Evolutionary conservation across 441 rosid genomes (phyloP), one percentile per base, ranked within the genome.

Genomic region (Brassica balearica): DNA sequence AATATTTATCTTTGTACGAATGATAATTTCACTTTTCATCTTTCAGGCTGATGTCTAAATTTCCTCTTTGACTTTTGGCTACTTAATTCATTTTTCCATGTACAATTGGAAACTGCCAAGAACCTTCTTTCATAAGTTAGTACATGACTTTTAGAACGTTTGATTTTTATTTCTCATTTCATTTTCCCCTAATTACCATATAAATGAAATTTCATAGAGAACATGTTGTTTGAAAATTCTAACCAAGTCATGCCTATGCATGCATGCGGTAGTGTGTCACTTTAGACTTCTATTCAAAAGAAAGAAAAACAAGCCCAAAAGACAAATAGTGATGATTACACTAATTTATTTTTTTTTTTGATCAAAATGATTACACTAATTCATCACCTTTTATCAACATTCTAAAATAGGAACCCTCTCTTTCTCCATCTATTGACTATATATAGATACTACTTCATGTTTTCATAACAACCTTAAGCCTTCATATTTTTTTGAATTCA

Each of bases 191-290:
- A 43, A 19, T 48, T 51, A 23, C 22, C 43, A 56, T 53, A 53
- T 17, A 6, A 17, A 53, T 61, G 51, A 62, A 73, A 36, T 51
- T 61, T 69, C 78, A 62, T 69, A 2, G 71, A 55, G 55, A 15
- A 3, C 32, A 46, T 27, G 20, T 10, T 6, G 75, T 74, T 56
- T 74, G 82, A 74, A 80, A 74, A 80, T 64, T 80, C 20, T 17
- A 79, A 9, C 58, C 41, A 67, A 43, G 56, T 8, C 60, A 15
- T 0, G 7, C 70, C 65, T 9, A 38, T 74, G 78, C 82, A 67
- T 73, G 78, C 71, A 62, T 69, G 71, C 53, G 78, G 53, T 64
- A 68, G 51, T 53, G 62, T 63, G 15, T 79, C 75, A 74, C 43
- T 14, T 68, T 38, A 10, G 53, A 68, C 71, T 79, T 73, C 19